These are phyloP conservation scores for Opeltia flavorubescens DNA, from an alignment of 495 filamentous ascomycete species.

Conservation along the genomic window DNA sequence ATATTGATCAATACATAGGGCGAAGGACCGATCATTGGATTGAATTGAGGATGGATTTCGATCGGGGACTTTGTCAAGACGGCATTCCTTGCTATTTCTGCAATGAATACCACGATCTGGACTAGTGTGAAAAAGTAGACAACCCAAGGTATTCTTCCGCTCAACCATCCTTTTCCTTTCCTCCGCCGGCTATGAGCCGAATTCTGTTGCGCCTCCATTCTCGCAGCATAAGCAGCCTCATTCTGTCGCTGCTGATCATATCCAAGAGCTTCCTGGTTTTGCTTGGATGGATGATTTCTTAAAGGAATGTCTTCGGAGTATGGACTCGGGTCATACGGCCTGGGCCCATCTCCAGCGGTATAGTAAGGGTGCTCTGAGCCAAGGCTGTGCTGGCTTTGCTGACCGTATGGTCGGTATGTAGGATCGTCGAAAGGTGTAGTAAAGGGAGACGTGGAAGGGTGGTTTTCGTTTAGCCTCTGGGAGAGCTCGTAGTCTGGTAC, in stretches of 20 bases:
- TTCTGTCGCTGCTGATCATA: slow-evolving; percentile 25
- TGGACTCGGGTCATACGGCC: slow-evolving; percentile 29
- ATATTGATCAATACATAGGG: slow-evolving; percentile 86
- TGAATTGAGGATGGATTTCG: slow-evolving; percentile 72
- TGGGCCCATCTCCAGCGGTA: slow-evolving; percentile 26
- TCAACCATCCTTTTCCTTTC: slow-evolving; percentile 38
- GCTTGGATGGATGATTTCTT: slow-evolving; percentile 25
- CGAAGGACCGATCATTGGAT: slow-evolving; percentile 93
- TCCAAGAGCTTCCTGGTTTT: slow-evolving; percentile 3
- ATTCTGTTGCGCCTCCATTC: slow-evolving; percentile 6
- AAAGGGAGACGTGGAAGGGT: slow-evolving; percentile 31
- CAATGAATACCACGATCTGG: slow-evolving; percentile 81
- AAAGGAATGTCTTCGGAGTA: slow-evolving; percentile 56
- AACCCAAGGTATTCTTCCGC: slow-evolving; percentile 60
- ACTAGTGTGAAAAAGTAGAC: slow-evolving; percentile 66
- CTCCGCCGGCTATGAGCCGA: slow-evolving; percentile 24
- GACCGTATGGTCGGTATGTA: slow-evolving; percentile 41
- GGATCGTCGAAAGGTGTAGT: slow-evolving; percentile 47
- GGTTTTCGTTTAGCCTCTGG: slow-evolving; percentile 14
- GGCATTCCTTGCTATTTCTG: slow-evolving; percentile 64
- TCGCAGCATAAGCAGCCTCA: slow-evolving; percentile 9
- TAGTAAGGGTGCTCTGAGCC: slow-evolving; percentile 43
- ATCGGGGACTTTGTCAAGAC: slow-evolving; percentile 63
- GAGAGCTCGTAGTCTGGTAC: slow-evolving; percentile 17
- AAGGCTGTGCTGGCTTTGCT: slow-evolving; percentile 29